Evolutionary conservation across 2,329 filamentous ascomycete genomes (phyloP).

Genomic region (Aspergillus fumigatiaffinis): DNA sequence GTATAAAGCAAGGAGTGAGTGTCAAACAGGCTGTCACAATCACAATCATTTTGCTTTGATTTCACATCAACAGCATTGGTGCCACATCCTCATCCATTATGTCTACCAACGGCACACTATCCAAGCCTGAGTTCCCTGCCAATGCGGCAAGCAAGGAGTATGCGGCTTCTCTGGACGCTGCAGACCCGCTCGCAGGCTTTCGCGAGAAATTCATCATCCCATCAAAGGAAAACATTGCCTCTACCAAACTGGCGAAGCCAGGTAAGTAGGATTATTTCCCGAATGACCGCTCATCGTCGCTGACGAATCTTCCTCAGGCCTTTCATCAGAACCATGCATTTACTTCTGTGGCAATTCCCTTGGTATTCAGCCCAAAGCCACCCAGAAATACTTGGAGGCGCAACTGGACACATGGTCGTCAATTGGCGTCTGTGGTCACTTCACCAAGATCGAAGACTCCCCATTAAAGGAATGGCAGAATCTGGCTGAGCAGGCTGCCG

Average conservation of each 20-base stretch:
- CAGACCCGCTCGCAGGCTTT: slow-evolving; percentile 58
- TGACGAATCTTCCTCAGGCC: slow-evolving; percentile 22
- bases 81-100: slow-evolving; percentile 8
- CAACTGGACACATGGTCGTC: slow-evolving; percentile 80
- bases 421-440: slow-evolving; percentile 80
- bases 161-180: slow-evolving; percentile 52
- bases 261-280: slow-evolving; percentile 15
- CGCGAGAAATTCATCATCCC: slow-evolving; percentile 74
- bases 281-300: not conserved
- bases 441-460: slow-evolving; percentile 63
- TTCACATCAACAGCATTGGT: not conserved
- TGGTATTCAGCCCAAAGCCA: slow-evolving; percentile 72
- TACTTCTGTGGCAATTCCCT: slow-evolving; percentile 90
- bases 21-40: not conserved
- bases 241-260: slow-evolving; percentile 52
- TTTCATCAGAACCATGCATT: slow-evolving; percentile 45
- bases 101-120: slow-evolving; percentile 5
- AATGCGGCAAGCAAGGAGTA: slow-evolving; percentile 33
- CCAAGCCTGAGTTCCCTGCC: slow-evolving; percentile 28
- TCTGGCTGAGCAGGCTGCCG: slow-evolving; percentile 69
- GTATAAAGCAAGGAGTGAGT: not conserved
- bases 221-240: slow-evolving; percentile 66
- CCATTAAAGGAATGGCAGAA: slow-evolving; percentile 70
- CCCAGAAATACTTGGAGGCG: slow-evolving; percentile 60
- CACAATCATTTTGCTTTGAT: not conserved